Evolutionary conservation across 352 stramenopile genomes (phyloP).

Genomic region (Phytophthora sp.): DNA sequence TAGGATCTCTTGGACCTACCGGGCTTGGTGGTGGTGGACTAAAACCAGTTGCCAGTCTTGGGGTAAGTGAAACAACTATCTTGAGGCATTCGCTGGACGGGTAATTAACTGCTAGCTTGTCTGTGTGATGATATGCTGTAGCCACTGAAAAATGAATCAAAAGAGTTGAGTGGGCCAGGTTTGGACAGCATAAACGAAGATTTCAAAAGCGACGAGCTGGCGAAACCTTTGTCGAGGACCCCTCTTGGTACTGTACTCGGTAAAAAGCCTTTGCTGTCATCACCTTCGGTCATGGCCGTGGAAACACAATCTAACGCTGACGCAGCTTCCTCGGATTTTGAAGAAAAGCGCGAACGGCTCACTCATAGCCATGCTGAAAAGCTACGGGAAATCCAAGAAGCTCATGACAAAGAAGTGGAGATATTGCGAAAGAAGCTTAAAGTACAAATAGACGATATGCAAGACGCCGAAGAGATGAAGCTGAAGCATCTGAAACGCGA

Average conservation of each 20-base stretch:
- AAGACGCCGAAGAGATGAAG: slow-evolving; percentile 62
- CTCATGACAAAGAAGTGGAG: slow-evolving; percentile 43
- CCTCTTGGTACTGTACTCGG: slow-evolving; percentile 50
- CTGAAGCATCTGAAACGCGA: slow-evolving; percentile 68
- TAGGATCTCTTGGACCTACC: slow-evolving; percentile 35
- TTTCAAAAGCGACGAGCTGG: slow-evolving; percentile 17
- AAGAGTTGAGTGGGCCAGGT: slow-evolving; percentile 15
- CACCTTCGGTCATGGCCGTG: slow-evolving; percentile 16
- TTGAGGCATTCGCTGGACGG: not conserved
- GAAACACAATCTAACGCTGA: slow-evolving; percentile 40
- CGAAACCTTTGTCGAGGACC: slow-evolving; percentile 53
- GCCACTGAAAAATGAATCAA: slow-evolving; percentile 42
- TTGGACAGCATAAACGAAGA: slow-evolving; percentile 10
- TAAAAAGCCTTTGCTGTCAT: slow-evolving; percentile 55
- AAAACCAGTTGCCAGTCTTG: slow-evolving; percentile 51
- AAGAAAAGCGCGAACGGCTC: slow-evolving; percentile 59
- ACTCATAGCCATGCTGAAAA: slow-evolving; percentile 46
- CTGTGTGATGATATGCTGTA: not conserved
- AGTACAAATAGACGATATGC: slow-evolving; percentile 51
- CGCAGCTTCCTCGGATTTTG: slow-evolving; percentile 34
- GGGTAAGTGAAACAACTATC: slow-evolving; percentile 41
- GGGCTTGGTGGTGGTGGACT: slow-evolving; percentile 36
- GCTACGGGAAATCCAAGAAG: slow-evolving; percentile 40
- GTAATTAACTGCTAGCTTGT: not conserved
- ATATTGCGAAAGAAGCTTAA: slow-evolving; percentile 54